A percentile compares a stretch with the other conserved stretches of the same genome.
These are phyloP conservation scores for Gossypium sturtianum DNA, from an alignment of 345 rosid genomes.

Conservation along the genomic window DNA sequence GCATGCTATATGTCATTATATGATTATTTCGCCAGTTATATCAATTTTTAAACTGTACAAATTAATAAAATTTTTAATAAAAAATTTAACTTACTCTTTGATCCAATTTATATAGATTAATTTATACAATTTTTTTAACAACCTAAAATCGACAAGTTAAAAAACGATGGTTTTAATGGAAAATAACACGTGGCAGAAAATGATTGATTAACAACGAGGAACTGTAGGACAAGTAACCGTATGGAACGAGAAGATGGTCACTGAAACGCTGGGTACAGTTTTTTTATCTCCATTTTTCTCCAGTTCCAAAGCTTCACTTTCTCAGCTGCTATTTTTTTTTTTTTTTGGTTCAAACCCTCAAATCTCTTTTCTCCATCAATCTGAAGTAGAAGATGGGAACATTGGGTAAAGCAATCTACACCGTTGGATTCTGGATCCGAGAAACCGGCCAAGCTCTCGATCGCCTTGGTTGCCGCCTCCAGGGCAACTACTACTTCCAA, in stretches of 20 bases:
- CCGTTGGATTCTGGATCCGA: neutral
- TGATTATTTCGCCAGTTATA: accelerated
- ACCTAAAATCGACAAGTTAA: no score
- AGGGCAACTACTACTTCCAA: neutral
- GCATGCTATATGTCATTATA: no score
- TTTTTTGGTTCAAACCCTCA: neutral
- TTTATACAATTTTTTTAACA: no score
- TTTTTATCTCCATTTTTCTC: neutral
- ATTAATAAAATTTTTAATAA: no score
- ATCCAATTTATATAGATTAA: accelerated
- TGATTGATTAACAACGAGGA: neutral
- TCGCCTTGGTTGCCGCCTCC: neutral
- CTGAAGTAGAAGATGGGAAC: neutral
- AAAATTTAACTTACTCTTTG: no score
- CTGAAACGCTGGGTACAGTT: neutral
- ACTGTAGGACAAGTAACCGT: conserved; percentile 1
- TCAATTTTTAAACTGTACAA: no score
- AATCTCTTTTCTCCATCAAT: neutral
- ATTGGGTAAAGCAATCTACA: neutral
- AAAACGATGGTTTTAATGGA: no score
- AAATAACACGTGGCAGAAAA: neutral
- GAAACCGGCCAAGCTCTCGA: conserved; percentile 1
- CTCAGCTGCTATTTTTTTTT: neutral
- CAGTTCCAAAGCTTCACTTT: neutral
- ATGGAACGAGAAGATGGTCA: neutral